Evolutionary conservation across 768 basidiomycete species (phyloP), one percentile per base, ranked within the genome.

Genomic region (Pulveroboletus frians): DNA sequence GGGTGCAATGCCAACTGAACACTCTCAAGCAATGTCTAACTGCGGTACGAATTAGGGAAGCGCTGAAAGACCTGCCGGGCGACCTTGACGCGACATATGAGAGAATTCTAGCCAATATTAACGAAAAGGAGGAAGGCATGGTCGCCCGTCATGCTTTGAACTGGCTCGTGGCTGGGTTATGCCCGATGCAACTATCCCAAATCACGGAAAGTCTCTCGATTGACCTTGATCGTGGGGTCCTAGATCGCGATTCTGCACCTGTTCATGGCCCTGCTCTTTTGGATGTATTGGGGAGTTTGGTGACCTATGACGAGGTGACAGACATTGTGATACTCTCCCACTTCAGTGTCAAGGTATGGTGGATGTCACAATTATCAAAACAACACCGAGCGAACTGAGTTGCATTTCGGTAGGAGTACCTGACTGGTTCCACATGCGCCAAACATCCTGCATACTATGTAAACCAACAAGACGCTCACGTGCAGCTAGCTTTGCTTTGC

Each of bases 1-100:
- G 54, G 54, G 47, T 52, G 5, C 30, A 43, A 18, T 55, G 54
- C 30, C 54, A 52, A 17, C 34, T 55, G 4, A 29, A 34, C 26
- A n/a, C 21, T 0, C 30, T 55, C 0, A 52, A 45, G 21, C 9
- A 18, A 34, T 55, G 54, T 20, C 4, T 15, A 10, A 49, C 51
- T 14, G 1, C 9, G 5, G 13, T 11, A 38, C 21, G 13, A 9
- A 30, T 55, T 14, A 39, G 40, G 8, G n/a, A 41, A 46, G 44
- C 43, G n/a, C 46, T 55, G 0, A 20, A n/a, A 2, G 21, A 41
- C 20, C 54, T 53, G 9, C 51, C 51, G 1, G 18, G 4, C 1
- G 51, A 39, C 35, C 54, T 55, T 2, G 10, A 52, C 2, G 29
- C 30, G 1, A 46, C 51, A 0, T 55, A 55, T 18, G 18, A 23